Evolutionary conservation across 371 early-diverging fungal genomes (phyloP).

Genomic region (Haplosporangium sp.): DNA sequence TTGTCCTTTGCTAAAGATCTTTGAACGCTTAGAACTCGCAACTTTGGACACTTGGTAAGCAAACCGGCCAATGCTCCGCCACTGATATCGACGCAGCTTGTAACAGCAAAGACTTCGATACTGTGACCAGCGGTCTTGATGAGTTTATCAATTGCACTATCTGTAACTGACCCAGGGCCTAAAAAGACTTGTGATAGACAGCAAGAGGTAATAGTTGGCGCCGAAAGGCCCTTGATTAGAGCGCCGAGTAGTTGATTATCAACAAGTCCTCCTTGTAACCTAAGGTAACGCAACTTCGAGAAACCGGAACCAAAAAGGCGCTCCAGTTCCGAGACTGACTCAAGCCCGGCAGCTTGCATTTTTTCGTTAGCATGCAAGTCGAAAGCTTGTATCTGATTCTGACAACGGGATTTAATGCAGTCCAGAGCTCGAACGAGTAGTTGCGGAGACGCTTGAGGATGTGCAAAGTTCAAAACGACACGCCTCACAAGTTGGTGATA

Average conservation of each 20-base stretch:
- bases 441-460: conserved; percentile 42
- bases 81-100: conserved; percentile 48
- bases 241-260: conserved; percentile 42
- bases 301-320: conserved; percentile 33
- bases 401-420: conserved; percentile 18
- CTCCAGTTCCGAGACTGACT: conserved; percentile 18
- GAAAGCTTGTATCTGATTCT: conserved; percentile 22
- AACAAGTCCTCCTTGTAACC: conserved; percentile 40
- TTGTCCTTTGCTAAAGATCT: conserved; percentile 34
- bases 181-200: conserved; percentile 39
- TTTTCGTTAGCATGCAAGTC: conserved; percentile 46
- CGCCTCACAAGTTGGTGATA: conserved; percentile 22
- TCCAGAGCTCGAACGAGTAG: conserved; percentile 28
- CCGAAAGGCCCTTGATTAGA: conserved; percentile 18
- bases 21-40: conserved; percentile 36
- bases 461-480: conserved; percentile 41
- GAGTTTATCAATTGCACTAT: conserved; percentile 43
- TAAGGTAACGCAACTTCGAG: conserved; percentile 25
- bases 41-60: conserved; percentile 39
- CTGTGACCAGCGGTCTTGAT: conserved; percentile 31
- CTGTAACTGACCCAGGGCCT: conserved; percentile 51
- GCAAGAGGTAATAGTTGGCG: conserved; percentile 7
- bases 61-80: conserved; percentile 38
- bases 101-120: conserved; percentile 39
- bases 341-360: conserved; percentile 33